phyloP scores from a whole-genome alignment of 345 rosid genomes.

The Citrus maxima region DNA sequence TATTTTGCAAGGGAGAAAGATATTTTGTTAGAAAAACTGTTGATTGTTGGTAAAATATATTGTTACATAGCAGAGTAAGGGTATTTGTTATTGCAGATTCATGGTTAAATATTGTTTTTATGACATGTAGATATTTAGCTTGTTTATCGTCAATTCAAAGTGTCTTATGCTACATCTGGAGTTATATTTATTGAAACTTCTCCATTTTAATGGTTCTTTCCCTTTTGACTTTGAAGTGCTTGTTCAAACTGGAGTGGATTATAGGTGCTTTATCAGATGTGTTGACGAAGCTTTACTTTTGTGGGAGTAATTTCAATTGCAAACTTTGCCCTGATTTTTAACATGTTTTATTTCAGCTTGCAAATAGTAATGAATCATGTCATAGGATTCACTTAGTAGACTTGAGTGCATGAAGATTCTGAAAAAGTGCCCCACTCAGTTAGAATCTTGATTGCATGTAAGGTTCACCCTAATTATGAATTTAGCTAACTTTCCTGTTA shows the following conservation, averaged over 20 bases:
- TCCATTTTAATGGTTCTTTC: neutral
- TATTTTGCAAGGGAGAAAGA: neutral
- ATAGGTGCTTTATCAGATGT: neutral
- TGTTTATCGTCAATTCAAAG: neutral
- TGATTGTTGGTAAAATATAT: neutral
- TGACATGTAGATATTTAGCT: neutral
- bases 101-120: neutral
- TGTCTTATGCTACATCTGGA: neutral
- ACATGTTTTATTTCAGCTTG: constrained; percentile 3
- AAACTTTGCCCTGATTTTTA: neutral
- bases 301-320: neutral
- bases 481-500: neutral
- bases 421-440: neutral
- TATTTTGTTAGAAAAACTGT: neutral
- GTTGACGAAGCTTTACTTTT: neutral
- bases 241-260: neutral
- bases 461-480: neutral
- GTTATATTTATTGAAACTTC: neutral
- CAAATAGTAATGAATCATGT: neutral
- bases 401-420: constrained; percentile 3
- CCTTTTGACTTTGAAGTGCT: neutral
- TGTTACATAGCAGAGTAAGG: neutral
- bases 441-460: neutral
- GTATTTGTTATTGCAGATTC: neutral
- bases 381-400: neutral